These are phyloP conservation scores for Populus hybrid DNA, from an alignment of 441 rosid species.

Conservation along the genomic window DNA sequence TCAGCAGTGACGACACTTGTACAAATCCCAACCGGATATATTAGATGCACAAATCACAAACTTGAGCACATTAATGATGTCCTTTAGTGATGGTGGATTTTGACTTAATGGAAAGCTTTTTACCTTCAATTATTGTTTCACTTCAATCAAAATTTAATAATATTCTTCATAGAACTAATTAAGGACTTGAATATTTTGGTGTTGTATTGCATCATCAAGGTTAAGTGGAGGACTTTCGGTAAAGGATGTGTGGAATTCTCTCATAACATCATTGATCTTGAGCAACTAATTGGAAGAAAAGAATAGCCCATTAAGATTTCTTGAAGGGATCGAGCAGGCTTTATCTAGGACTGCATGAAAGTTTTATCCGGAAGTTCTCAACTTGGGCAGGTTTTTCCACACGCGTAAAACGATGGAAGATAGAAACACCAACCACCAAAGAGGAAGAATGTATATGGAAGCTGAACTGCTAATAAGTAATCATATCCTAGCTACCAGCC, in stretches of 20 bases:
- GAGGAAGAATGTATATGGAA: too few relatives aligned
- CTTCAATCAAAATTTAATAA: too few relatives aligned
- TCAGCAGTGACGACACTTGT: constrained; percentile 1
- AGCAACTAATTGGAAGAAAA: background rate
- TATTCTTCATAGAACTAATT: background rate
- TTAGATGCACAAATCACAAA: background rate
- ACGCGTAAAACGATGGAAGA: background rate
- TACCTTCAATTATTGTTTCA: constrained; percentile 3
- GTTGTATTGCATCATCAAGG: background rate
- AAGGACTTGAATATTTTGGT: too few relatives aligned
- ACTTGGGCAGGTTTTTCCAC: constrained; percentile 2
- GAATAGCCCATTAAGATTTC: background rate
- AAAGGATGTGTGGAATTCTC: background rate
- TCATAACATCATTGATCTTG: background rate
- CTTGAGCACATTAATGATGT: background rate
- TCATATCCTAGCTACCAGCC: background rate
- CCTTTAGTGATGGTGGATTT: background rate
- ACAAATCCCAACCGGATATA: background rate
- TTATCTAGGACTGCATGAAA: background rate
- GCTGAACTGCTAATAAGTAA: background rate
- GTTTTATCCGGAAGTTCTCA: background rate
- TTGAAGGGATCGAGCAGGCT: background rate
- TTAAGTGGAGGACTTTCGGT: background rate
- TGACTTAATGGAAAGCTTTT: background rate
- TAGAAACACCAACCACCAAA: background rate